Percentiles rank a stretch among this genome's conserved stretches.
Evolutionary conservation across 352 stramenopile genomes (phyloP).

Genomic region (Phytophthora sp.): DNA sequence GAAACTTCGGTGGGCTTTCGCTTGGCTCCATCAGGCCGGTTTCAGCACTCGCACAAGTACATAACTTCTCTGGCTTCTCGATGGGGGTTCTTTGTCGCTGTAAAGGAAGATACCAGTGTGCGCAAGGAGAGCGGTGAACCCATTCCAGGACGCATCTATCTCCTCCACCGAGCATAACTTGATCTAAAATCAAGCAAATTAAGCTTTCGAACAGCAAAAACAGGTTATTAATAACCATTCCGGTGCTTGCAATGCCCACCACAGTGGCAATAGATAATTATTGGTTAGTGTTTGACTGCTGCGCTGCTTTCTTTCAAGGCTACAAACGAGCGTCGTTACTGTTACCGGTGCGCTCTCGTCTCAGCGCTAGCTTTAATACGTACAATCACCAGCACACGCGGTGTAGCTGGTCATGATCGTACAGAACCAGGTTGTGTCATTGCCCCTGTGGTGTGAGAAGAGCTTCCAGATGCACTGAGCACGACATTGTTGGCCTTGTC

Average conservation of each 20-base stretch:
- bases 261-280: constrained; percentile 29
- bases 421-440: constrained; percentile 9
- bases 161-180: constrained; percentile 37
- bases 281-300: constrained; percentile 16
- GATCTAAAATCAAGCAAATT: constrained; percentile 1
- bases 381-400: constrained; percentile 8
- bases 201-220: constrained; percentile 1
- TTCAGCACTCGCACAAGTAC: constrained; percentile 79
- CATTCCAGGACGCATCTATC: constrained; percentile 71
- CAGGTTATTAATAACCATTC: too few species aligned
- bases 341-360: background rate
- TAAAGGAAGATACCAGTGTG: constrained; percentile 56
- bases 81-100: constrained; percentile 46
- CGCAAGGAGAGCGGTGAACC: constrained; percentile 77
- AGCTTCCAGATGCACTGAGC: constrained; percentile 22
- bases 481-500: constrained; percentile 30
- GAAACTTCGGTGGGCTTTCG: constrained; percentile 39
- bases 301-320: constrained; percentile 9
- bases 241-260: constrained; percentile 19
- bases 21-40: constrained; percentile 74
- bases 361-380: constrained; percentile 26
- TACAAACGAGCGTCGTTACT: constrained; percentile 20
- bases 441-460: constrained; percentile 1
- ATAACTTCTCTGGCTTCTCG: constrained; percentile 47
- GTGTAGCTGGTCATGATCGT: background rate